Base-by-base conservation (phyloP, 257 asterid species). In the Nyctanthes arbortristis region DNA sequence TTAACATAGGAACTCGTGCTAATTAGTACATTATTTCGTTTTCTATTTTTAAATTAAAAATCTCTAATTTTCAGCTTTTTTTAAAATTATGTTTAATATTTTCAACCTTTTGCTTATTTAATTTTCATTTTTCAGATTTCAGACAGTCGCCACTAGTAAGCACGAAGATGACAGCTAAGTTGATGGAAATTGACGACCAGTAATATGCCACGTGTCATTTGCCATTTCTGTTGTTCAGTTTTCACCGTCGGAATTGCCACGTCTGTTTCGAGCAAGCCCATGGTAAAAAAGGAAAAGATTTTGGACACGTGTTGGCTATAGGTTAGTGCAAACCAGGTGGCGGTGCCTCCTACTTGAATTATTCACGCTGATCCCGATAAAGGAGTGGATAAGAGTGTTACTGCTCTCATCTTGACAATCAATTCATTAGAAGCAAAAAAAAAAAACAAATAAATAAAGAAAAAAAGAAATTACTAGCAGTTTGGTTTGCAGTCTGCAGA, bases 81-180 rank as follows among this genome's bases (percentile, higher is more conserved):
- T 68, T 55, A 31, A n/a, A n/a, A 67, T 24, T 35, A 20, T n/a
- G 6, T 11, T 22, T 35, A 56, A 47, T 33, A 35, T 33, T 63
- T 70, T 69, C 40, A 8, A 33, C 39, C 36, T 40, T 67, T 63
- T 62, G 4, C 67, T 74, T 67, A 57, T 63, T 34, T 55, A 3
- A 54, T 43, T 59, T 59, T 20, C 20, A 33, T 31, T 59, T 25
- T 57, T 66, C 18, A 27, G 60, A 4, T 37, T 22, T 64, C 77
- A 40, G 71, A 74, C 75, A 35, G 28, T 30, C 58, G 16, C 74
- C 81, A 78, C 75, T 72, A 27, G 72, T 13, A 30, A 61, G 81
- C 86, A 84, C 79, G 79, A 81, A 70, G 60, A 18, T 66, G 75
- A 71, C 84, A 79, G 80, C 87, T 74, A 76, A 58, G 57, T 40